Evolutionary conservation across 164 flowering plant species (phyloP), one percentile per base, ranked within the genome.

Genomic region (Malania oleifera): DNA sequence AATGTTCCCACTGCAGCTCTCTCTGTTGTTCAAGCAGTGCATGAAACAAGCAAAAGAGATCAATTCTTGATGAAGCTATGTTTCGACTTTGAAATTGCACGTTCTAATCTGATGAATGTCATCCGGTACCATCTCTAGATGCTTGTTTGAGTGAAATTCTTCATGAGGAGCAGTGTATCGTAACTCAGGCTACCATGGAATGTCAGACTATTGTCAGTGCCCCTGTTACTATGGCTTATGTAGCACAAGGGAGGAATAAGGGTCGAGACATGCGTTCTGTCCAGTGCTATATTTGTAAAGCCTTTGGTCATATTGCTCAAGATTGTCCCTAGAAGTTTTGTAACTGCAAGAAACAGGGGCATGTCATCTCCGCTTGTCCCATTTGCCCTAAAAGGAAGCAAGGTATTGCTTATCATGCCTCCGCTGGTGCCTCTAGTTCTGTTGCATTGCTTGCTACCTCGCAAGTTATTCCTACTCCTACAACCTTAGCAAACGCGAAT

Each of bases 111-210:
- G 7, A 49, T 49, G 31, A 49, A 49, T 7, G 53, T 49, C 26
- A 49, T 49, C 53, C 14, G 18, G 27, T 49, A 10, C 28, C 53
- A 49, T 49, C 53, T 22, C n/a, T 49, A 25, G 31, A 49, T 49
- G 31, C 53, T 19, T 49, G 53, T 19, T 49, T 49, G 53, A 14
- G 28, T 10, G 53, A 49, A 49, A 24, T 49, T 44, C 53, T 49
- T 2, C 53, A 11, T 19, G 53, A 49, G 25, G 31, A 49, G n/a
- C 27, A 49, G n/a, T 25, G 27, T 23, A 23, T 24, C 9, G 3
- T 49, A 0, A 49, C 53, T 49, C 28, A 10, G n/a, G 53, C 28
- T 23, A 11, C 53, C 9, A 49, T 27, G 46, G 46, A 41, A 22
- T 25, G 6, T 49, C n/a, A 18, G 27, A 25, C 27, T 44, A 23